phyloP scores from a whole-genome alignment of 2,329 filamentous ascomycete species.

The Colletotrichum sp. region DNA sequence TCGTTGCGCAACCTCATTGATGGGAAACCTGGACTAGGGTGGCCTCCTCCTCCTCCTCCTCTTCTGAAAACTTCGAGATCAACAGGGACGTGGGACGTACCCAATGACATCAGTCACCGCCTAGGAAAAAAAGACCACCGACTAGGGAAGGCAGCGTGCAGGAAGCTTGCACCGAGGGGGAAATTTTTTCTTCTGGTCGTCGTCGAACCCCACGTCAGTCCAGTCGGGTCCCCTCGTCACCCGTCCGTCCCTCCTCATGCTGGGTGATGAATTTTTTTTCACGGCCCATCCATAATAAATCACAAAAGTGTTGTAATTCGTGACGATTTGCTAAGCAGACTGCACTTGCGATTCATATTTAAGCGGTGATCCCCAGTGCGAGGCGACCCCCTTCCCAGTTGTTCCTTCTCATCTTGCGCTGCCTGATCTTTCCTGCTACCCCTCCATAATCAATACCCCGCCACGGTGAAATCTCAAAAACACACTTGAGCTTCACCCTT shows the following conservation, averaged over 20 bases:
- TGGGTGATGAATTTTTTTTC: not conserved
- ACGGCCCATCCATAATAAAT: not conserved
- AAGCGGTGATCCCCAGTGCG: not conserved
- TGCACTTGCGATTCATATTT: not conserved
- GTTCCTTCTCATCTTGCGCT: constrained; percentile 24
- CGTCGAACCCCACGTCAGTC: not conserved
- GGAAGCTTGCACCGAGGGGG: not conserved
- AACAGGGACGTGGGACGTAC: constrained; percentile 13
- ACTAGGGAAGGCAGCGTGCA: not conserved
- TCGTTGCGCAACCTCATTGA: not conserved
- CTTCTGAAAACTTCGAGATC: constrained; percentile 14
- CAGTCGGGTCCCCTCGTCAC: not conserved
- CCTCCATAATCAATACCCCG: constrained; percentile 8
- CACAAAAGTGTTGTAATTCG: not conserved
- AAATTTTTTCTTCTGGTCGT: not conserved
- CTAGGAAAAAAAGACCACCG: not conserved
- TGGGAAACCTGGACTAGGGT: not conserved
- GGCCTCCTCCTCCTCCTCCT: not conserved
- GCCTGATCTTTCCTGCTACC: not conserved
- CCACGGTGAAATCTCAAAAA: not conserved
- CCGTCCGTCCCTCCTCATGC: not conserved
- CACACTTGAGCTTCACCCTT: not conserved
- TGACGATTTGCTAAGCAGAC: constrained; percentile 14
- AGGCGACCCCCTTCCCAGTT: constrained; percentile 21
- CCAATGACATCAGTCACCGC: constrained; percentile 20